These are phyloP conservation scores for Echria macrotheca DNA, from an alignment of 495 filamentous ascomycete species.

Conservation along the genomic window DNA sequence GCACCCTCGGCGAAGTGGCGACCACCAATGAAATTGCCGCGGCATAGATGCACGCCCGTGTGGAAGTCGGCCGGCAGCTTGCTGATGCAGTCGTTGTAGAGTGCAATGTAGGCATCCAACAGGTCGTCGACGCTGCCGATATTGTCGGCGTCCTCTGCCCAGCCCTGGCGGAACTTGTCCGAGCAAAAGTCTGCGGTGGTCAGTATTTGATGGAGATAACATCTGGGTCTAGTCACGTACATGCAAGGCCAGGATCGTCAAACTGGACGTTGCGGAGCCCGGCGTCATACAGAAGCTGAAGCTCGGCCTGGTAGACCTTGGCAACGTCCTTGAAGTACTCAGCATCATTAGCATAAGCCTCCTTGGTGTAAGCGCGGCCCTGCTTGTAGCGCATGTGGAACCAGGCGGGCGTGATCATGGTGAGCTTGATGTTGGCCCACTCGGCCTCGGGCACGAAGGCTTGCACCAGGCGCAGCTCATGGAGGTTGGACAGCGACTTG, in stretches of 20 bases:
- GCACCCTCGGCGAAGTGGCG: constrained; percentile 77
- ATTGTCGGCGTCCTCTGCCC: constrained; percentile 56
- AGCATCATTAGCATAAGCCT: constrained; percentile 58
- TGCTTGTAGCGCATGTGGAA: constrained; percentile 70
- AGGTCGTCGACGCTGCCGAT: constrained; percentile 51
- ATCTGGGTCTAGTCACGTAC: too few relatives aligned
- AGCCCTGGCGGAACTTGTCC: constrained; percentile 65
- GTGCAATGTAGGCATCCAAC: constrained; percentile 66
- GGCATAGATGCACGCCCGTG: constrained; percentile 72
- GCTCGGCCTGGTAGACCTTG: constrained; percentile 60
- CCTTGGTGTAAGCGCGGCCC: constrained; percentile 60
- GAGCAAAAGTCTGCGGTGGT: constrained; percentile 85
- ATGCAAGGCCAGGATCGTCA: constrained; percentile 72
- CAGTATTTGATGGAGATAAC: too few relatives aligned
- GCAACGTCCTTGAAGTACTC: constrained; percentile 74
- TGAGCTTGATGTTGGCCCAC: constrained; percentile 64
- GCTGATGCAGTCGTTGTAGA: constrained; percentile 70
- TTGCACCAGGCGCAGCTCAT: constrained; percentile 63
- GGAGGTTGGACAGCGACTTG: constrained; percentile 60
- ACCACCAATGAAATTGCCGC: constrained; percentile 72
- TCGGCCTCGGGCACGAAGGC: constrained; percentile 52
- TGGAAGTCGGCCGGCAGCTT: constrained; percentile 62
- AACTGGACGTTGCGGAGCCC: constrained; percentile 68
- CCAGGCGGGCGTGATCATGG: constrained; percentile 60
- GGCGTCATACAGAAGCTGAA: constrained; percentile 62